phyloP scores from a whole-genome alignment of 768 basidiomycete species.

The Pisolithus sp. region DNA sequence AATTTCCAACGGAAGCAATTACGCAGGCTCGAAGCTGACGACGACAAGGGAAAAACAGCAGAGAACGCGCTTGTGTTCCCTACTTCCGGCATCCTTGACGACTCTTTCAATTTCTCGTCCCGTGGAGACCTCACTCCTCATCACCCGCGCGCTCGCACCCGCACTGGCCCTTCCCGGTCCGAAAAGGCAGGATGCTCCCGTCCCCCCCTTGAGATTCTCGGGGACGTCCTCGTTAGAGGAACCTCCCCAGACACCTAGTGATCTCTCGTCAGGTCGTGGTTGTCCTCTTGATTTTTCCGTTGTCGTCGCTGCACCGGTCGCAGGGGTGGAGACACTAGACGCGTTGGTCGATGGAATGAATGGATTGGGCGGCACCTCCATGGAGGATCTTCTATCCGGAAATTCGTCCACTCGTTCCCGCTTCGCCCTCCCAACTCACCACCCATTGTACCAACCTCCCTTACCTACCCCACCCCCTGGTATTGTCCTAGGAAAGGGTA shows the following conservation, averaged over 20 bases:
- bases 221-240: constrained; percentile 70
- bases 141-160: constrained; percentile 46
- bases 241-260: constrained; percentile 64
- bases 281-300: constrained; percentile 48
- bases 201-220: constrained; percentile 56
- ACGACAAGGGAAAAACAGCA: constrained; percentile 20
- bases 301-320: constrained; percentile 66
- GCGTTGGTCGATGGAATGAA: constrained; percentile 90
- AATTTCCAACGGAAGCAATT: constrained; percentile 17
- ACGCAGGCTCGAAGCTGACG: constrained; percentile 22
- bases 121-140: constrained; percentile 28
- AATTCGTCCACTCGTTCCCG: constrained; percentile 43
- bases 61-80: constrained; percentile 25
- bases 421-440: constrained; percentile 53
- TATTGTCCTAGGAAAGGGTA: constrained; percentile 54
- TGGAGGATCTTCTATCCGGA: constrained; percentile 47
- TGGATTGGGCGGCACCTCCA: constrained; percentile 66
- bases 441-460: constrained; percentile 78
- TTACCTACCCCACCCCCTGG: constrained; percentile 81
- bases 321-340: constrained; percentile 84
- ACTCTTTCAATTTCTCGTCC: constrained; percentile 21
- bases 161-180: constrained; percentile 47
- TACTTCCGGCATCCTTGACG: constrained; percentile 18
- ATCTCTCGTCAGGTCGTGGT: constrained; percentile 26
- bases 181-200: constrained; percentile 38